Conservation (phyloP, 352 stramenopile genomes). For the Pythium guiyangense region DNA sequence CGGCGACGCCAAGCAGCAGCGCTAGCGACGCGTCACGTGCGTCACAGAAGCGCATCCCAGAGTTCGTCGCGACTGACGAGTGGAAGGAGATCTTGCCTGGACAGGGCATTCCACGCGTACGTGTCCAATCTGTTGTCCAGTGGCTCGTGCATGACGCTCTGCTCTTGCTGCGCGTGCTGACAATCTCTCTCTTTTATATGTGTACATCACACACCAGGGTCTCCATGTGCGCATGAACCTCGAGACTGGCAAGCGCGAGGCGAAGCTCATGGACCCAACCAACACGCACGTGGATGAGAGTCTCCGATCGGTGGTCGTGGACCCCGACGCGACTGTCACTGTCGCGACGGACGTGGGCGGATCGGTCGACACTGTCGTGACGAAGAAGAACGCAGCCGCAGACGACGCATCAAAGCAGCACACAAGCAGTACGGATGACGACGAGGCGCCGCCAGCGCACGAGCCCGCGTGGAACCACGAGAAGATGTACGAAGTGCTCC, state of each 20-base stretch:
- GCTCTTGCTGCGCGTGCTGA: slow-evolving; percentile 1
- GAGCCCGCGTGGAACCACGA: slow-evolving; percentile 81
- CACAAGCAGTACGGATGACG: slow-evolving; percentile 13
- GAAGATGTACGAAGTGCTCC: slow-evolving; percentile 82
- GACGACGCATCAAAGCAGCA: no score
- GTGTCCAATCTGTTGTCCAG: no score
- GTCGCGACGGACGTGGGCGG: slow-evolving; percentile 51
- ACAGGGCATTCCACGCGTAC: slow-evolving; percentile 55
- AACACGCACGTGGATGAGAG: slow-evolving; percentile 18
- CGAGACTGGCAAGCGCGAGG: slow-evolving; percentile 75
- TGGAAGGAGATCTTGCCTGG: slow-evolving; percentile 56
- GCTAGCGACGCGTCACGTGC: background rate
- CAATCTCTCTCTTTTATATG: no score
- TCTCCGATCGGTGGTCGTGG: slow-evolving; percentile 33
- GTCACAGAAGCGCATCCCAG: slow-evolving; percentile 18
- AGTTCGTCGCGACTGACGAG: slow-evolving; percentile 59
- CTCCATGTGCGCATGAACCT: slow-evolving; percentile 82
- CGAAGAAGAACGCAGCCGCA: background rate
- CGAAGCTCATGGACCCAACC: slow-evolving; percentile 68
- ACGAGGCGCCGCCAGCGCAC: slow-evolving; percentile 23
- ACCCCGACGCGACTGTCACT: slow-evolving; percentile 43
- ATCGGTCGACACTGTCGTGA: slow-evolving; percentile 30
- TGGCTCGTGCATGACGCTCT: no score
- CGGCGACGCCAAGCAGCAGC: slow-evolving; percentile 8
- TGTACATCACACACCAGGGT: slow-evolving; percentile 50